Base-by-base conservation (phyloP, 768 basidiomycete species). In the Auricularia heimuer region DNA sequence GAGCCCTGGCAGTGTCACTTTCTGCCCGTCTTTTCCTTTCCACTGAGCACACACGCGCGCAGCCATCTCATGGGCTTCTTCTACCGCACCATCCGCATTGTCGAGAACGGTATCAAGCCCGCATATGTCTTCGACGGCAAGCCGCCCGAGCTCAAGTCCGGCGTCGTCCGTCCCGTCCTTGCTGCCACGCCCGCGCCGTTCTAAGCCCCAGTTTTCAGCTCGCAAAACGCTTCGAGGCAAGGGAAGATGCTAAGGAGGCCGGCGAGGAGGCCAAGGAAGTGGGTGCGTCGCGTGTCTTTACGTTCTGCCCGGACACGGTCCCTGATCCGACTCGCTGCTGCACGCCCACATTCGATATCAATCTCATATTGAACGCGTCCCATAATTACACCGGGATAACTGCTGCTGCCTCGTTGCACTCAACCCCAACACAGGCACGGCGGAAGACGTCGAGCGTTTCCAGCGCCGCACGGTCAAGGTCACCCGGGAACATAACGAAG, bases 31-130 rank as follows among this genome's bases (percentile, higher is more conserved):
- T 42, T 42, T 42, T 42, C 39, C 42, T 21, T 62, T 16, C 14
- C 7, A 14, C 34, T 11, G 33, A 54, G 39, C 6, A 33, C 51
- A 36, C 37, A 56, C 14, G 24, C 61, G 11, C 18, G n/a, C 64
- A 84, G 94, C 77, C 96, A 99, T 77, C 80, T 99, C 11, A 98
- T 98, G 94, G 97, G 97, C 0, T 90, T 98, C 75, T 99, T 99
- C 78, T 98, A 98, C 72, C 84, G 95, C 45, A 99, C 97, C 0
- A 92, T 99, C 66, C 84, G 97, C 29, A 98, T 99, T 74, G 95
- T 95, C 18, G 97, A 99, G 77, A 96, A 98, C 69, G 97, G 97
- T 3, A 94, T 99, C 73, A 99, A 99, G 72, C 95, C 96, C 0
- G 89, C 89, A 39, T 98, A 98, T 75, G 93, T 99, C 39, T 99